A percentile compares a stretch with the other conserved stretches of the same genome.
Conservation (phyloP, 768 basidiomycete genomes). For the Russula olivacea region DNA sequence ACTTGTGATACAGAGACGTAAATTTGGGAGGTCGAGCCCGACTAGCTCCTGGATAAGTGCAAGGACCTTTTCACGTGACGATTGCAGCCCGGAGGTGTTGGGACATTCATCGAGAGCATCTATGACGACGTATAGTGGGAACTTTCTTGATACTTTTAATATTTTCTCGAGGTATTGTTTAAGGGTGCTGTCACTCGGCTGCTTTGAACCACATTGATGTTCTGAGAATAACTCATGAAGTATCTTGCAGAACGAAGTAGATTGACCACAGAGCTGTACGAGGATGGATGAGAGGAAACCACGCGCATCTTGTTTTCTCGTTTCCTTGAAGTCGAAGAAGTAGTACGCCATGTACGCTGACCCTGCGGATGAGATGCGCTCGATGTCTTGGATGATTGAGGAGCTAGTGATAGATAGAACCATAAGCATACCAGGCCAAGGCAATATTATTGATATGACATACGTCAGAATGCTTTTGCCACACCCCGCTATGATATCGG, state of each 20-base stretch:
- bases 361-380: not conserved
- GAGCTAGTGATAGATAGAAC: not conserved
- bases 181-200: not conserved
- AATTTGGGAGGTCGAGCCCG: not conserved
- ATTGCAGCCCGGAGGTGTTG: not conserved
- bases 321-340: not conserved
- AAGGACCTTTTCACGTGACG: not conserved
- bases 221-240: not conserved
- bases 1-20: not conserved
- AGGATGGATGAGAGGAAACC: not conserved
- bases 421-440: not conserved
- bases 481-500: not conserved
- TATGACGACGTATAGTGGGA: not conserved
- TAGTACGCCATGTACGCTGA: not conserved
- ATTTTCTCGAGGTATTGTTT: not conserved
- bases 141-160: not conserved
- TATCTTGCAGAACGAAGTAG: not conserved
- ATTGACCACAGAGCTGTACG: not conserved
- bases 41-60: not conserved
- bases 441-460: not conserved
- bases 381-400: not conserved
- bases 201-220: not conserved
- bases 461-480: not conserved
- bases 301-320: not conserved
- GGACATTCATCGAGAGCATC: conserved; percentile 1